Evolutionary conservation across 2,329 filamentous ascomycete genomes (phyloP), one percentile per base, ranked within the genome.

Genomic region (Dryadomyces quercivorus): DNA sequence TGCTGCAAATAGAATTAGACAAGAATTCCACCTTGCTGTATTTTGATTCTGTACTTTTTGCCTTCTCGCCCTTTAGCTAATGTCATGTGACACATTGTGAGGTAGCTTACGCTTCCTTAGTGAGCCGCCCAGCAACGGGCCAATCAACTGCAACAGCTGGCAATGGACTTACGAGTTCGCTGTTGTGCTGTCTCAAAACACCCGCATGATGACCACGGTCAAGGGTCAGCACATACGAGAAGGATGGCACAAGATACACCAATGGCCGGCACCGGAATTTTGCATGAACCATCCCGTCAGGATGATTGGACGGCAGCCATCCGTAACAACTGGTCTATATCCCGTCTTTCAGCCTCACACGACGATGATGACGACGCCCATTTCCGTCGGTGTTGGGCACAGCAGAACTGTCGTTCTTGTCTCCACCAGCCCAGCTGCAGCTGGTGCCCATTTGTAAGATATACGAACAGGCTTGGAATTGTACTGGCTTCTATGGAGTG

Each of bases 381-480:
- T 57, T 65, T 80, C 26, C 62, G 64, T 21, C 69, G 73, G 51
- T 80, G 77, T 63, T 81, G 77, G 78, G 63, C 64, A 12, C 70
- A 69, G 31, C 72, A 78, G 60, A 69, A 72, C 43, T 80, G 77
- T 60, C 63, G 64, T 12, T 62, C 64, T 10, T 81, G 78, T 62
- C 65, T 81, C 9, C 58, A 59, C 42, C 59, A 68, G 20, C 58
- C 68, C 4, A 64, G 69, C 51, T 78, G 75, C 59, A 74, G 73
- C 56, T 78, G 75, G 76, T 78, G 75, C 63, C 75, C 76, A 18
- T 76, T 72, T 62, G 75, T 78, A 67, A 52, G 72, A 18, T 44
- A 43, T 12, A 40, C 36, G 36, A 13, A 8, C 36, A 7, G 36
- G 3, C 36, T 4, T 16, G 15, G 36, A 40, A 15, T 40, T 4